Evolutionary conservation across 2,329 filamentous ascomycete species (phyloP).

Genomic region (Penicillium sp.): DNA sequence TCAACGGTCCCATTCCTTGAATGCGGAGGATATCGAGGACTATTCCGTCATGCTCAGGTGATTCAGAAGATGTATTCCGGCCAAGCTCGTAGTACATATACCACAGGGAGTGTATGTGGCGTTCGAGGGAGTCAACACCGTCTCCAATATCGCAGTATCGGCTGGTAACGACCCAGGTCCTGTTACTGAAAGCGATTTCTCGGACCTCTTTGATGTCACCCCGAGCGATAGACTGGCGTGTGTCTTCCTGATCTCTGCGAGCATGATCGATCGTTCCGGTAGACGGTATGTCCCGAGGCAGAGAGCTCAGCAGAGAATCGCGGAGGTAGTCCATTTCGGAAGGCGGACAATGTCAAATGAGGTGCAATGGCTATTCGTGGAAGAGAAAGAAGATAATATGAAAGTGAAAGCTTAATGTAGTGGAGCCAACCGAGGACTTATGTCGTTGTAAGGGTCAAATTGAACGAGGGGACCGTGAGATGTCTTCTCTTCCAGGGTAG

Average conservation of each 20-base stretch:
- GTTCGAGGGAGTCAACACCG: slow-evolving; percentile 23
- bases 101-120: slow-evolving; percentile 26
- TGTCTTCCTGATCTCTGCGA: not conserved
- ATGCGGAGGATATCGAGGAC: slow-evolving; percentile 31
- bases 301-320: slow-evolving; percentile 1
- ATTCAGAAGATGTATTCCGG: slow-evolving; percentile 20
- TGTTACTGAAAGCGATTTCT: slow-evolving; percentile 16
- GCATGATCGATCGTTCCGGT: not conserved
- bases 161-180: slow-evolving; percentile 18
- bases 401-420: not conserved
- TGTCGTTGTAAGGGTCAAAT: not conserved
- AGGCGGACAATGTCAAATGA: not conserved
- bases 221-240: not conserved
- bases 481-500: not conserved
- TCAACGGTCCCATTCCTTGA: slow-evolving; percentile 26
- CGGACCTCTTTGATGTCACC: slow-evolving; percentile 17
- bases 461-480: not conserved
- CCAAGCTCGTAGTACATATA: slow-evolving; percentile 30
- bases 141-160: slow-evolving; percentile 26
- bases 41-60: slow-evolving; percentile 26
- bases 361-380: not conserved
- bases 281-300: not conserved
- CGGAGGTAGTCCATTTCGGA: not conserved
- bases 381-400: not conserved
- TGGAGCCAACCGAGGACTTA: not conserved